Conservation (phyloP, 345 rosid species). For the Barbarea vulgaris region DNA sequence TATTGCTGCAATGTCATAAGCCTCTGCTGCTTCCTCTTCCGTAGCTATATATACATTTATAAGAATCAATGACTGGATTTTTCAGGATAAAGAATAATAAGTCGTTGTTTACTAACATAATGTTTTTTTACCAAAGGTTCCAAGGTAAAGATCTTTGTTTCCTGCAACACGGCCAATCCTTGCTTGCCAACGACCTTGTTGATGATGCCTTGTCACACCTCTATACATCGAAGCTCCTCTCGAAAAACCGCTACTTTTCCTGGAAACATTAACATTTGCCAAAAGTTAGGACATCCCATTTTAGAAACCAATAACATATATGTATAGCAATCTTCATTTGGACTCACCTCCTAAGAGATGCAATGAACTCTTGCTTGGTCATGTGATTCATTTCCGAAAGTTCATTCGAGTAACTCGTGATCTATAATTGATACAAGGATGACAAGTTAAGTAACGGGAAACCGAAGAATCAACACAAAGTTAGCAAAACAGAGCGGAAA, state of each 20-base stretch:
- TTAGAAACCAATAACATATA: not conserved
- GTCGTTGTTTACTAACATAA: not conserved
- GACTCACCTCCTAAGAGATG: conserved; percentile 81
- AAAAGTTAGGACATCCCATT: not conserved
- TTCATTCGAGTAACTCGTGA: conserved; percentile 63
- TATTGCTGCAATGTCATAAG: conserved; percentile 94
- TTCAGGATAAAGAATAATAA: not conserved
- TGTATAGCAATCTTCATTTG: not conserved
- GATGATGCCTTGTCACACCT: conserved; percentile 98
- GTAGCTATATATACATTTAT: conserved; percentile 53
- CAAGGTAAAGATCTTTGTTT: conserved; percentile 93
- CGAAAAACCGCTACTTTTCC: conserved; percentile 96
- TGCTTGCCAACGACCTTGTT: conserved; percentile 99
- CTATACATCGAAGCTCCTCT: conserved; percentile 95
- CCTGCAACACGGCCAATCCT: conserved; percentile 98
- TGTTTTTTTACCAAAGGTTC: conserved; percentile 69
- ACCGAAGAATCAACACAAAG: not conserved
- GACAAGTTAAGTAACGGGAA: not conserved
- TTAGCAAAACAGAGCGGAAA: not conserved
- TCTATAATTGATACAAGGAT: conserved; percentile 34
- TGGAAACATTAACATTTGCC: conserved; percentile 18
- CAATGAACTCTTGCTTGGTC: conserved; percentile 93
- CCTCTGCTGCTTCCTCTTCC: conserved; percentile 98
- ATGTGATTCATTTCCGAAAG: conserved; percentile 81
- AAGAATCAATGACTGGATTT: not conserved